Conservation (phyloP, 331 rosid species). For the Spiraea crenata region DNA sequence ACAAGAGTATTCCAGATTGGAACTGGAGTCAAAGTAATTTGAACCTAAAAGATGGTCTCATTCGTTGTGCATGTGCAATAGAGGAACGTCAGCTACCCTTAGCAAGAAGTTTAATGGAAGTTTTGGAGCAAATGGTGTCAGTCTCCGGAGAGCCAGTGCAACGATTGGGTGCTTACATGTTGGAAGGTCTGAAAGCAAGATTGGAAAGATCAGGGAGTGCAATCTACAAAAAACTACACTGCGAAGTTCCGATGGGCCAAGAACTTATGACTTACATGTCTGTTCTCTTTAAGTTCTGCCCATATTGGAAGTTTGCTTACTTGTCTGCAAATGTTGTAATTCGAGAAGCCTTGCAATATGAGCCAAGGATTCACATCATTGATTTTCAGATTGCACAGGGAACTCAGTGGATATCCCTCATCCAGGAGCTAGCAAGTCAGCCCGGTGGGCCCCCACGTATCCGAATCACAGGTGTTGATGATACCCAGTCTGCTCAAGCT, state of each 20-base stretch:
- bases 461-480: constrained; percentile 79
- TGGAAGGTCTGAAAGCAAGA: constrained; percentile 94
- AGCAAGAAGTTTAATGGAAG: constrained; percentile 55
- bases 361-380: constrained; percentile 70
- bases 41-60: constrained; percentile 50
- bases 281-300: constrained; percentile 56
- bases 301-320: constrained; percentile 80
- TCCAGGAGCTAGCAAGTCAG: constrained; percentile 53
- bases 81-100: constrained; percentile 38
- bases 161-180: constrained; percentile 88
- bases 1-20: constrained; percentile 28
- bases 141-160: constrained; percentile 75
- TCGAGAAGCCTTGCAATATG: constrained; percentile 64
- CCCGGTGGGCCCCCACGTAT: constrained; percentile 60
- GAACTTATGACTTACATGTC: constrained; percentile 84
- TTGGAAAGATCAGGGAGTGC: constrained; percentile 74
- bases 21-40: constrained; percentile 38
- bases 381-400: constrained; percentile 99
- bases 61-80: constrained; percentile 55
- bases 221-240: constrained; percentile 73
- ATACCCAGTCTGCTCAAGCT: constrained; percentile 76
- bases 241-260: constrained; percentile 72
- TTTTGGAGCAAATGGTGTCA: constrained; percentile 74
- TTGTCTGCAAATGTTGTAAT: constrained; percentile 62
- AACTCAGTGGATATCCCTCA: constrained; percentile 65